Base-by-base conservation (phyloP, 2,329 filamentous ascomycete genomes). In the Colletotrichum tabaci region DNA sequence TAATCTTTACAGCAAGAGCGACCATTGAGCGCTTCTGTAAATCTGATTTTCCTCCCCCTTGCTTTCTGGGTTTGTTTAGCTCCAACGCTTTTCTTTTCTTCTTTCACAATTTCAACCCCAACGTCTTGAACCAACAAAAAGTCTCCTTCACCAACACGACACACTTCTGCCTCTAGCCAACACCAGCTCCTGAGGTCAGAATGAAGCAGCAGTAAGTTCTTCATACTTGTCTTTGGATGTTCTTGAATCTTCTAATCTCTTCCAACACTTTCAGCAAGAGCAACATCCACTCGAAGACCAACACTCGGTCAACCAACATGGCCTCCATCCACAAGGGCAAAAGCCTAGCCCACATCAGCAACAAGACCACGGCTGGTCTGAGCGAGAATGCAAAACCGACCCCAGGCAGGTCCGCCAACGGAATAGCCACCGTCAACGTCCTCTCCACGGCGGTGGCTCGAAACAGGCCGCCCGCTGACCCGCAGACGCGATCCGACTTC, bases 31-130 rank as follows among this genome's bases (percentile, higher is more conserved):
- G 13, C n/a, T 4, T 23, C 16, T 8, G 6, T 7, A 21, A 4
- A 9, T 12, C n/a, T 0, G 6, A 2, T n/a, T 10, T 42, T 13
- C n/a, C 13, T 23, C 35, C 12, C 13, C 42, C 6, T 6, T 42
- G n/a, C 35, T n/a, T 7, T 16, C 4, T 6, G 12, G 1, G 1
- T 23, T 4, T 6, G 12, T 15, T 9, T 4, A 15, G 1, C 0
- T 23, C 16, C n/a, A 10, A 7, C n/a, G 15, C n/a, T 42, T 23
- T 57, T n/a, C 8, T 2, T n/a, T 9, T 56, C 35, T 15, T 23
- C 1, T 16, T 4, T 23, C 12, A 2, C 30, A 10, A 8, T 2
- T 35, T 10, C 30, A 35, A 35, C 30, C 30, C 8, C 8, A 35
- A 35, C 1, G 8, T 35, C 0, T 9, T 35, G 30, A 35, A 10